A percentile compares a stretch with the other conserved stretches of the same genome.
Conservation (phyloP, 805 yeast genomes). For the Yarrowia hollandica region DNA sequence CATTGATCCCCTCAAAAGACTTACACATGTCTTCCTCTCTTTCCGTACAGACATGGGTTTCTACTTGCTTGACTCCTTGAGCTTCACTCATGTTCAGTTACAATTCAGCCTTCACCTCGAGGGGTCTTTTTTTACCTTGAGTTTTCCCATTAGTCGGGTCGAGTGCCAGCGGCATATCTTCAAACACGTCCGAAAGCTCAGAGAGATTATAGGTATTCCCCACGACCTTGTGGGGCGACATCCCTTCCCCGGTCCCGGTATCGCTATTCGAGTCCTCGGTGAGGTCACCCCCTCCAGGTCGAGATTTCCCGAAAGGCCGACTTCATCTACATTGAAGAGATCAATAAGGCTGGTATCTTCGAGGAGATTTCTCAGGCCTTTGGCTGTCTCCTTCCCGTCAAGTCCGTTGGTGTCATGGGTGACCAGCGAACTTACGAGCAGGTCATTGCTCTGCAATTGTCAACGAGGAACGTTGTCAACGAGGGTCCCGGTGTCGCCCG, state of each 20-base stretch:
- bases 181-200: conserved; percentile 95
- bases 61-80: no score
- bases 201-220: conserved; percentile 91
- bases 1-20: no score
- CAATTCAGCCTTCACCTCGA: no score
- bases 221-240: conserved; percentile 99
- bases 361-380: conserved; percentile 94
- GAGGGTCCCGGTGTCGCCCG: conserved; percentile 99
- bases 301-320: conserved; percentile 98
- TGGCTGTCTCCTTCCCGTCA: conserved; percentile 94
- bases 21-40: no score
- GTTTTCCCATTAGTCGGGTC: no score
- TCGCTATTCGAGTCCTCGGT: conserved; percentile 96
- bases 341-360: conserved; percentile 88
- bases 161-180: no score
- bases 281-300: conserved; percentile 94
- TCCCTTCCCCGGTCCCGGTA: conserved; percentile 99
- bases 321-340: conserved; percentile 92
- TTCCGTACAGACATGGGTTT: no score
- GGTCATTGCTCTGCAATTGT: conserved; percentile 96
- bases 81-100: no score
- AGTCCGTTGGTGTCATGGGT: conserved; percentile 99
- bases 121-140: no score
- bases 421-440: conserved; percentile 99
- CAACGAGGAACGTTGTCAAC: conserved; percentile 92